Conservation (phyloP, 2,329 filamentous ascomycete species). For the Scytalidium sp. region DNA sequence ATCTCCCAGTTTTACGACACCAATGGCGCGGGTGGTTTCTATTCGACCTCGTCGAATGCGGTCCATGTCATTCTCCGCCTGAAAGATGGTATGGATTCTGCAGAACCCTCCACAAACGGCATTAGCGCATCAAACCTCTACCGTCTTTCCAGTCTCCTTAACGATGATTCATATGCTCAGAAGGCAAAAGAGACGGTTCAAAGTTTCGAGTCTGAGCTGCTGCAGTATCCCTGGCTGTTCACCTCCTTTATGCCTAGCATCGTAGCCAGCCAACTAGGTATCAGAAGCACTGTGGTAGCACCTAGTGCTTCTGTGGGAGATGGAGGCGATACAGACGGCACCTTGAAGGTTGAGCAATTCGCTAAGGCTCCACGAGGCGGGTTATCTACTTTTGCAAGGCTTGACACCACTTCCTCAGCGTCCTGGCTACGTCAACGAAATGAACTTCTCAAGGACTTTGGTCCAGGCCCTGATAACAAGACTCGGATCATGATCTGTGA, state of each 20-base stretch:
- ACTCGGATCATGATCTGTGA: constrained; percentile 45
- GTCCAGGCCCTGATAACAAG: constrained; percentile 28
- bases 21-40: constrained; percentile 56
- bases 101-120: constrained; percentile 86
- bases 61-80: constrained; percentile 76
- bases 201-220: constrained; percentile 86
- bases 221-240: constrained; percentile 92
- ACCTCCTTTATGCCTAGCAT: constrained; percentile 74
- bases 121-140: constrained; percentile 86
- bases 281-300: constrained; percentile 52
- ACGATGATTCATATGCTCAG: constrained; percentile 59
- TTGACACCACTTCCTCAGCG: constrained; percentile 17
- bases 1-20: constrained; percentile 74
- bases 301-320: constrained; percentile 16
- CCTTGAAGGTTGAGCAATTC: constrained; percentile 30
- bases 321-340: constrained; percentile 13
- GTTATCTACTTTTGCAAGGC: constrained; percentile 18
- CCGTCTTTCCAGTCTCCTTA: constrained; percentile 68
- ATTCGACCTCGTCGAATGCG: constrained; percentile 61
- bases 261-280: constrained; percentile 65
- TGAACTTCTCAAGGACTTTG: constrained; percentile 29
- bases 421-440: constrained; percentile 51
- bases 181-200: constrained; percentile 72
- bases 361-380: constrained; percentile 23
- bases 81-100: constrained; percentile 93